Percentiles rank a stretch among this genome's conserved stretches.
These are phyloP conservation scores for Rhynchospora pubera DNA, from an alignment of 176 grass and related monocot genomes.

Conservation along the genomic window DNA sequence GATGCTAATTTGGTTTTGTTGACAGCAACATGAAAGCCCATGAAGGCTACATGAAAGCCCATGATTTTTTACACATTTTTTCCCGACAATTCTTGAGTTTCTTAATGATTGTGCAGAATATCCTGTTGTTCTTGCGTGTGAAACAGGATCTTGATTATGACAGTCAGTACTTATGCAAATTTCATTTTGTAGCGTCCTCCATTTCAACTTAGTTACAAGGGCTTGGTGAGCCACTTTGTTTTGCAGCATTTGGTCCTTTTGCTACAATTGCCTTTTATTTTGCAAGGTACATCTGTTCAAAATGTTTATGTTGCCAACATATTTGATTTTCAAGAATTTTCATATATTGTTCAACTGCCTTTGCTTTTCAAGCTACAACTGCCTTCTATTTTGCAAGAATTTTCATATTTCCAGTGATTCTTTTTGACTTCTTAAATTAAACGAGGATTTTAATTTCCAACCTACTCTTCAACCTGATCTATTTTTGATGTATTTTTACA, in stretches of 20 bases:
- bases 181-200: constrained; percentile 59
- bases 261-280: constrained; percentile 81
- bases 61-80: background rate
- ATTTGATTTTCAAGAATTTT: background rate
- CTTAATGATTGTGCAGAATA: background rate
- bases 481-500: no score
- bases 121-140: background rate
- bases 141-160: background rate
- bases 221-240: constrained; percentile 84
- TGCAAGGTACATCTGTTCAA: constrained; percentile 39
- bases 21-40: no score
- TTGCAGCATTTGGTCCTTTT: constrained; percentile 88
- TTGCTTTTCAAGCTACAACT: no score
- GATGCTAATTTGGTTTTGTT: no score
- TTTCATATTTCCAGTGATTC: no score
- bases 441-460: no score
- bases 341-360: no score
- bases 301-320: constrained; percentile 10
- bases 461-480: no score
- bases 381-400: no score
- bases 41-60: background rate
- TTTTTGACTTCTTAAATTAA: no score
- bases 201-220: constrained; percentile 81
- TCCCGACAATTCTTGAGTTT: background rate
- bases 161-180: background rate